phyloP scores from a whole-genome alignment of 768 basidiomycete genomes.

The Erythrobasidium yunnanense region DNA sequence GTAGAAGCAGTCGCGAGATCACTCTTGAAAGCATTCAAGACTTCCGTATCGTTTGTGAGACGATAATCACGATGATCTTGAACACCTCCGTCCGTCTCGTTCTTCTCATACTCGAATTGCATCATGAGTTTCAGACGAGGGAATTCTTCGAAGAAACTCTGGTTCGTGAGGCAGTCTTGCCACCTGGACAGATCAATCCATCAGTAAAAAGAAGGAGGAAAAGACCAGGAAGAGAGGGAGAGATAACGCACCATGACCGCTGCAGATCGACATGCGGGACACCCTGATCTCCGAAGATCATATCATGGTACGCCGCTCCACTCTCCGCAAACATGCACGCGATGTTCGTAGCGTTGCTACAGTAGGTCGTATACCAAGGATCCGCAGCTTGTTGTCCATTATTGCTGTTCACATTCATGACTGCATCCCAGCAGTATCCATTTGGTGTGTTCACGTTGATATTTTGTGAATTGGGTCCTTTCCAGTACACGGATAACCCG shows the following conservation, averaged over 20 bases:
- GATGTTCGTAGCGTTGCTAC: conserved; percentile 30
- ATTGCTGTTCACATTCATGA: conserved; percentile 25
- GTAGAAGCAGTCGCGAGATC: conserved; percentile 30
- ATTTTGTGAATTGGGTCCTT: conserved; percentile 25
- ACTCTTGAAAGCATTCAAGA: conserved; percentile 28
- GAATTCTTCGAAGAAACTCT: conserved; percentile 31
- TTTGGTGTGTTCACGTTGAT: conserved; percentile 30
- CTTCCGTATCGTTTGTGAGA: conserved; percentile 34
- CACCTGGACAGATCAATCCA: conserved; percentile 24
- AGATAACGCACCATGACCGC: conserved; percentile 35
- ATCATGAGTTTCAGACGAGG: conserved; percentile 38
- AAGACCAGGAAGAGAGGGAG: background rate
- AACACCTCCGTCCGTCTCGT: conserved; percentile 31
- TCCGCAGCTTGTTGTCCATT: conserved; percentile 26
- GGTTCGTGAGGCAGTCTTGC: conserved; percentile 35
- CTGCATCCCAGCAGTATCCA: conserved; percentile 32
- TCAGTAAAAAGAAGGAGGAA: background rate
- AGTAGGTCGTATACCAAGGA: conserved; percentile 35
- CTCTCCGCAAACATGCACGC: conserved; percentile 39
- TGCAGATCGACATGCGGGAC: conserved; percentile 27
- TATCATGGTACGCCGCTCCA: conserved; percentile 37
- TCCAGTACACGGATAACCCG: conserved; percentile 37
- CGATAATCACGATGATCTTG: conserved; percentile 37
- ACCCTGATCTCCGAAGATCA: conserved; percentile 23
- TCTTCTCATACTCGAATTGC: conserved; percentile 40